These are phyloP conservation scores for Pichia norvegensis DNA, from an alignment of 1,139 yeast genomes.

Conservation along the genomic window DNA sequence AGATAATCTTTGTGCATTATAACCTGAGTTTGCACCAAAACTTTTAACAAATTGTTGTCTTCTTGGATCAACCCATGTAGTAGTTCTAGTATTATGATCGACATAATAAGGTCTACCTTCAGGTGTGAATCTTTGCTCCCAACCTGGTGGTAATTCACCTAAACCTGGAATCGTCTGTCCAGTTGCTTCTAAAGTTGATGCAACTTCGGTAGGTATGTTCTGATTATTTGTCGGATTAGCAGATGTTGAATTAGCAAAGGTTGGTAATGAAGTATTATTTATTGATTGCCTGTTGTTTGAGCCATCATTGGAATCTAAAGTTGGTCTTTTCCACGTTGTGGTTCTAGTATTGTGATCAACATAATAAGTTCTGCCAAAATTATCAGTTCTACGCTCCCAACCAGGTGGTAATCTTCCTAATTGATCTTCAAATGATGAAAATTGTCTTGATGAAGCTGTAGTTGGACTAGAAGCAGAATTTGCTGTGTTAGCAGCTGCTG, in stretches of 20 bases:
- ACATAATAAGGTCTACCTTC: conserved; percentile 98
- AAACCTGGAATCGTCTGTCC: conserved; percentile 94
- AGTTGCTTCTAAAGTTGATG: conserved; percentile 73
- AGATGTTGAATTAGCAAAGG: conserved; percentile 9
- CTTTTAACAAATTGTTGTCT: conserved; percentile 97
- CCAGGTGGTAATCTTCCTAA: conserved; percentile 95
- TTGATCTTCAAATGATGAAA: conserved; percentile 93
- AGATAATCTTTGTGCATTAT: conserved; percentile 97
- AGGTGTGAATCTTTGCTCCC: conserved; percentile 98
- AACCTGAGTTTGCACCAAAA: conserved; percentile 77
- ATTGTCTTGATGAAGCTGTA: conserved; percentile 41
- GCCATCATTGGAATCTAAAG: conserved; percentile 62
- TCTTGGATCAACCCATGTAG: conserved; percentile 99
- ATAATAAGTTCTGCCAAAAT: conserved; percentile 93
- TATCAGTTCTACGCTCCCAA: conserved; percentile 98
- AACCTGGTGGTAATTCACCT: conserved; percentile 95
- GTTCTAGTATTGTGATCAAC: conserved; percentile 97
- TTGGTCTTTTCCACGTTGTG: conserved; percentile 97
- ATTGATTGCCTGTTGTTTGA: conserved; percentile 36
- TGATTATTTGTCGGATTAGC: conserved; percentile 32
- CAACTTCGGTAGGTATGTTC: conserved; percentile 36
- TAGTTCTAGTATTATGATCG: conserved; percentile 96
- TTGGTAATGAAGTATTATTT: conserved; percentile 2
- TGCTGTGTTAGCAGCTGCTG: conserved; percentile 17
- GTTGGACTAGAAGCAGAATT: conserved; percentile 8